Percentiles rank a stretch among this genome's conserved stretches.
Conservation (phyloP, 768 basidiomycete species). For the Podaxis mareebaensis region DNA sequence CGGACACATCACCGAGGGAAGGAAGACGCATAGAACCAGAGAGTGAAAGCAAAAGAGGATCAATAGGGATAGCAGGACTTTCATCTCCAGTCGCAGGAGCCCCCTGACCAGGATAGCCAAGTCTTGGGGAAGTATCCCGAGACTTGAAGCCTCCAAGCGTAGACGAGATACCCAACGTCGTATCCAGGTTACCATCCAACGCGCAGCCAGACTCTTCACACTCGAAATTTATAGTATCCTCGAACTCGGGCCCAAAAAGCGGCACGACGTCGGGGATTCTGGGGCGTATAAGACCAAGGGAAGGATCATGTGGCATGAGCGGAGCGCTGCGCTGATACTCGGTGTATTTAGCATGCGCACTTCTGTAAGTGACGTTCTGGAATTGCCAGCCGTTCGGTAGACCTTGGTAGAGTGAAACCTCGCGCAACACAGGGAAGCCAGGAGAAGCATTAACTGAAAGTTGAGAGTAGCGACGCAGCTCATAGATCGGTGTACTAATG, state of each 20-base stretch:
- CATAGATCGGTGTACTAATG: conserved; percentile 1
- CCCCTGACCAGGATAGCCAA: not conserved
- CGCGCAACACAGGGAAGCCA: conserved; percentile 41
- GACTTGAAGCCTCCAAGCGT: not conserved
- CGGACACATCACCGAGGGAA: not conserved
- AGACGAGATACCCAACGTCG: not conserved
- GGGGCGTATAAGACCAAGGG: conserved; percentile 25
- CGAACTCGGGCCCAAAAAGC: conserved; percentile 31
- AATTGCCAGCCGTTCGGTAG: conserved; percentile 51
- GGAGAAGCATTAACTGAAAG: conserved; percentile 18
- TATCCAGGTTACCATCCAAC: not conserved
- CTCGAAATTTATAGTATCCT: conserved; percentile 16
- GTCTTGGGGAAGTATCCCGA: not conserved
- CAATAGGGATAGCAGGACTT: not conserved
- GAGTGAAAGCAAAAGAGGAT: conserved; percentile 11
- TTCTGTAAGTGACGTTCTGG: conserved; percentile 33
- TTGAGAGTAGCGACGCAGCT: conserved; percentile 7
- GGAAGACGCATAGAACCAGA: conserved; percentile 7
- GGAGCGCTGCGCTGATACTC: conserved; percentile 21
- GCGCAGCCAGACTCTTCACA: conserved; percentile 12
- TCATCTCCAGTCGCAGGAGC: not conserved
- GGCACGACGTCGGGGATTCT: conserved; percentile 43
- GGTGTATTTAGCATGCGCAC: conserved; percentile 37
- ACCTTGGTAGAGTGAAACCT: conserved; percentile 47
- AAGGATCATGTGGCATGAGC: conserved; percentile 21